These are phyloP conservation scores for Clonostachys chloroleuca DNA, from an alignment of 2,329 filamentous ascomycete genomes.

Conservation along the genomic window DNA sequence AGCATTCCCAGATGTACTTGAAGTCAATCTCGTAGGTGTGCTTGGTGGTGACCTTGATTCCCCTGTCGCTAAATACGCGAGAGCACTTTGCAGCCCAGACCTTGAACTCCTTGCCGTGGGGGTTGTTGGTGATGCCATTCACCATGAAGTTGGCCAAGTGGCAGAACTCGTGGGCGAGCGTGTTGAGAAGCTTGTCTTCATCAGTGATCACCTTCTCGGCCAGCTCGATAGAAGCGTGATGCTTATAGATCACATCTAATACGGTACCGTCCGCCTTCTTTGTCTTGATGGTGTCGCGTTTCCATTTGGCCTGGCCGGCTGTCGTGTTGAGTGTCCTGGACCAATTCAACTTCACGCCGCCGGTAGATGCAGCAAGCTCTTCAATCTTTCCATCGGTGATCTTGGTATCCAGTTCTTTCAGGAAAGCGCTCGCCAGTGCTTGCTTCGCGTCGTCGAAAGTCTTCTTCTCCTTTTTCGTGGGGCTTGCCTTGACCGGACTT, in stretches of 20 bases:
- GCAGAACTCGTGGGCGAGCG: conserved; percentile 95
- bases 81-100: conserved; percentile 59
- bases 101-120: conserved; percentile 84
- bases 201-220: conserved; percentile 83
- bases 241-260: conserved; percentile 27
- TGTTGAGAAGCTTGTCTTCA: conserved; percentile 75
- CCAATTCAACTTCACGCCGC: conserved; percentile 70
- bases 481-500: conserved; percentile 18
- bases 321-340: conserved; percentile 76
- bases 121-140: conserved; percentile 66
- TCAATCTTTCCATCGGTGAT: conserved; percentile 59
- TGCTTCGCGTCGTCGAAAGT: conserved; percentile 60
- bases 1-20: conserved; percentile 86
- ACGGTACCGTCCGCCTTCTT: conserved; percentile 14
- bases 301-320: conserved; percentile 72
- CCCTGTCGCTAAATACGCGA: conserved; percentile 51
- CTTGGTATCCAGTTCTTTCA: conserved; percentile 62
- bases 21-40: conserved; percentile 88
- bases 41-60: conserved; percentile 80
- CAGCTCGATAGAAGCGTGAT: conserved; percentile 80
- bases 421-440: conserved; percentile 57
- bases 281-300: conserved; percentile 47
- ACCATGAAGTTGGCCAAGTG: conserved; percentile 93
- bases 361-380: conserved; percentile 55
- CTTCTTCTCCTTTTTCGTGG: conserved; percentile 42